Evolutionary conservation across 1,284 basidiomycete genomes (phyloP).

Genomic region (Hypsizygus ulmarius): DNA sequence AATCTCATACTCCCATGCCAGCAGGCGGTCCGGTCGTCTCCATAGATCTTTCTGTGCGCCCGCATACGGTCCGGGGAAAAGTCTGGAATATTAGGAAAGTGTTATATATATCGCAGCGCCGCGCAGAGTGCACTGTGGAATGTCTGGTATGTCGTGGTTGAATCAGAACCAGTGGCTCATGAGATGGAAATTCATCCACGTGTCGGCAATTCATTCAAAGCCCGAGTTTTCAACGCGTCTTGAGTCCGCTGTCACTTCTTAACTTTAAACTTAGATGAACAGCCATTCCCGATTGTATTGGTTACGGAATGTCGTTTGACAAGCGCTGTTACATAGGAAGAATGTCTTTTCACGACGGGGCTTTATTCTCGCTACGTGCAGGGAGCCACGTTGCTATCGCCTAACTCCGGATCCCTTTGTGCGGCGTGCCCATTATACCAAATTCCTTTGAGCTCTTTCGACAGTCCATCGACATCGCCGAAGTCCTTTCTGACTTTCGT

Average conservation of each 20-base stretch:
- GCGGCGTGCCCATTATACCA: too few relatives aligned
- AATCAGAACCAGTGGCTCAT: too few relatives aligned
- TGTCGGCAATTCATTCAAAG: too few relatives aligned
- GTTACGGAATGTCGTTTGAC: too few relatives aligned
- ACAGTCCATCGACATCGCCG: too few relatives aligned
- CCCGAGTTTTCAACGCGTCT: too few relatives aligned
- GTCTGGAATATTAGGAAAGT: not conserved
- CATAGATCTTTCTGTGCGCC: not conserved
- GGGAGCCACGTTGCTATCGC: slow-evolving; percentile 9
- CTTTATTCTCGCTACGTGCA: slow-evolving; percentile 7
- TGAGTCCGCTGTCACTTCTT: too few relatives aligned
- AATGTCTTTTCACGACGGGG: not conserved
- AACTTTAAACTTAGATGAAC: too few relatives aligned
- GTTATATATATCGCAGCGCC: not conserved
- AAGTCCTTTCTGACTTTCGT: not conserved
- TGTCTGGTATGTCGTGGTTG: too few relatives aligned
- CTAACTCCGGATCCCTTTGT: not conserved
- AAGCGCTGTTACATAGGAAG: too few relatives aligned
- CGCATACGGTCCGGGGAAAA: slow-evolving; percentile 2
- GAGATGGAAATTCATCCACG: too few relatives aligned
- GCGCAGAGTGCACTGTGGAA: not conserved
- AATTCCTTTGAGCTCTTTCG: not conserved
- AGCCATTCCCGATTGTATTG: too few relatives aligned
- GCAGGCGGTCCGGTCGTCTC: slow-evolving; percentile 12
- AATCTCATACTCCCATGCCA: not conserved